Percentiles rank a stretch among this genome's conserved stretches.
phyloP scores from a whole-genome alignment of 805 yeast genomes.

The Candida pseudoglaebosa region DNA sequence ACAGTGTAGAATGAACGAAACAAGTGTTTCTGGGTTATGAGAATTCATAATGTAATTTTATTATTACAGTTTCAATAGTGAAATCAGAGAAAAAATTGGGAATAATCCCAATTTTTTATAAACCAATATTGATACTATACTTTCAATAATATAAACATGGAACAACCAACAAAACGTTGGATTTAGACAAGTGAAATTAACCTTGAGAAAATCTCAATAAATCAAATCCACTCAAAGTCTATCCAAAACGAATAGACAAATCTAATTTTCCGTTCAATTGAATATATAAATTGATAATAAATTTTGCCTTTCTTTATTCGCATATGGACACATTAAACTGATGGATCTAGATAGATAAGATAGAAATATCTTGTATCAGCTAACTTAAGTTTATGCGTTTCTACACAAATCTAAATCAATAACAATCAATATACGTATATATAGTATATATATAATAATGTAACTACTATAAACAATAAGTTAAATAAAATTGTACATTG shows the following conservation, averaged over 20 bases:
- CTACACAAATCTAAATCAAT: not conserved
- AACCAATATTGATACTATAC: too few species aligned
- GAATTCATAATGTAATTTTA: too few species aligned
- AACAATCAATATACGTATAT: not conserved
- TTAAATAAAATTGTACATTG: too few species aligned
- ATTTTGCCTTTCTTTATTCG: conserved; percentile 23
- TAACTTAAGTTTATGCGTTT: conserved; percentile 46
- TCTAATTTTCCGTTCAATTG: not conserved
- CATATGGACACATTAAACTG: conserved; percentile 49
- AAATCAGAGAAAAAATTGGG: too few species aligned
- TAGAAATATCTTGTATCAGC: conserved; percentile 25
- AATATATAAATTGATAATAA: not conserved
- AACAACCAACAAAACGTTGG: conserved; percentile 4
- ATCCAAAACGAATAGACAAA: conserved; percentile 2
- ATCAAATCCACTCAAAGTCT: not conserved
- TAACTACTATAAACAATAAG: too few species aligned
- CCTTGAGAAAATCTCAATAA: not conserved
- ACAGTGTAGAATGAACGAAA: too few species aligned
- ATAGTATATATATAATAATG: not conserved
- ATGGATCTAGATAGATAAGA: conserved; percentile 31
- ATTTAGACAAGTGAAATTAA: not conserved
- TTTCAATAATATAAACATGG: too few species aligned
- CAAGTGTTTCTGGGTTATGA: too few species aligned
- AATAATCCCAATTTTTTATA: too few species aligned
- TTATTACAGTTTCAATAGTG: too few species aligned